Evolutionary conservation across 768 basidiomycete genomes (phyloP).

Genomic region (Naematelia aurantialba): DNA sequence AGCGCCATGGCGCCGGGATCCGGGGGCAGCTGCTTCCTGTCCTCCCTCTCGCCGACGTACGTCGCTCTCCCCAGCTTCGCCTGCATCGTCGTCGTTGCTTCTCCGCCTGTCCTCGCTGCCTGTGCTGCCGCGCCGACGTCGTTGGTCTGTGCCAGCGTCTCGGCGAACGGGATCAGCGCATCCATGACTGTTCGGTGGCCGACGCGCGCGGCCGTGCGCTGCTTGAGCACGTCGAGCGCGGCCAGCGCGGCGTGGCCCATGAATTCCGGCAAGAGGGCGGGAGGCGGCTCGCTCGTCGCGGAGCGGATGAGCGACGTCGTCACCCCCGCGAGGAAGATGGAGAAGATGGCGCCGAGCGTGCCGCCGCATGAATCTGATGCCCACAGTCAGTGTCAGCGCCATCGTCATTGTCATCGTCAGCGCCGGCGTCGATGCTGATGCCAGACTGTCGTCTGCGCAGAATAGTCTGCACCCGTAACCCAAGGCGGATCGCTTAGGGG

Average conservation of each 20-base stretch:
- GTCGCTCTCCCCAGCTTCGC: constrained; percentile 47
- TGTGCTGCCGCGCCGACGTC: constrained; percentile 32
- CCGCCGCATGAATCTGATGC: constrained; percentile 43
- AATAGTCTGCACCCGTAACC: no score
- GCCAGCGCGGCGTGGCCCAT: constrained; percentile 27
- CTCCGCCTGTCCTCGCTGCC: constrained; percentile 35
- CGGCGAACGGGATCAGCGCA: constrained; percentile 47
- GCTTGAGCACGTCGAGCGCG: constrained; percentile 40
- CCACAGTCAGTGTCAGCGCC: no score
- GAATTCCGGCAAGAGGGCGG: constrained; percentile 23
- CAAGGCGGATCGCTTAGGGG: no score
- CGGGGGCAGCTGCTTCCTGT: constrained; percentile 37
- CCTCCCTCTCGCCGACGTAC: constrained; percentile 38
- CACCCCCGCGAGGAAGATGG: constrained; percentile 46
- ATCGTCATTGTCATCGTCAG: no score
- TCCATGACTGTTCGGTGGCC: constrained; percentile 50
- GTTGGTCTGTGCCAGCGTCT: constrained; percentile 28
- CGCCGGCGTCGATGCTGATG: no score
- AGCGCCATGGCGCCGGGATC: constrained; percentile 49
- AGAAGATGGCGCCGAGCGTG: constrained; percentile 47
- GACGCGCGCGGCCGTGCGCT: constrained; percentile 43
- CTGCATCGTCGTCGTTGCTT: constrained; percentile 30
- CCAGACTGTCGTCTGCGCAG: no score
- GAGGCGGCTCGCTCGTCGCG: constrained; percentile 9
- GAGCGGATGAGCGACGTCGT: constrained; percentile 33